Conservation (phyloP, 106 monocot genomes). For the Phalaenopsis equestris region DNA sequence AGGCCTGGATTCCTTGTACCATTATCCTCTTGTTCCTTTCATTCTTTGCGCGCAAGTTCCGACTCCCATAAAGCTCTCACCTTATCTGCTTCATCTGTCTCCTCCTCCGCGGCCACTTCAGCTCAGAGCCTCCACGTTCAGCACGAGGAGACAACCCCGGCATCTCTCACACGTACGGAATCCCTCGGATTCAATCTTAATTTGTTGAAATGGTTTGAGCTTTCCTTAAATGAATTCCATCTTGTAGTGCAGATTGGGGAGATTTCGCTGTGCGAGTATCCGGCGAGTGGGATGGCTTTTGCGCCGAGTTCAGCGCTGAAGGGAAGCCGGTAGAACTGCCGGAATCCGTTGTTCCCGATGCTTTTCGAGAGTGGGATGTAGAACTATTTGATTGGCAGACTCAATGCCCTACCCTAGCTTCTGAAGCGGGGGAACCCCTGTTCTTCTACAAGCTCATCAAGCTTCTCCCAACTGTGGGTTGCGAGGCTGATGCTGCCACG, state of each 20-base stretch:
- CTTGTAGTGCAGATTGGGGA: slow-evolving; percentile 35
- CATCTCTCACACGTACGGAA: neutral
- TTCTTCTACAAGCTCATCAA: slow-evolving; percentile 69
- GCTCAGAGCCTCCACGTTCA: slow-evolving; percentile 10
- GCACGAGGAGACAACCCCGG: neutral
- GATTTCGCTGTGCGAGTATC: slow-evolving; percentile 75
- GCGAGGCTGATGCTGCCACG: slow-evolving; percentile 94
- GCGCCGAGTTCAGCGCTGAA: slow-evolving; percentile 63
- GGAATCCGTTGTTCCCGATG: slow-evolving; percentile 77
- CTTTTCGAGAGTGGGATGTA: slow-evolving; percentile 84
- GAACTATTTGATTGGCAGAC: slow-evolving; percentile 94
- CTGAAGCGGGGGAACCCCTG: slow-evolving; percentile 16
- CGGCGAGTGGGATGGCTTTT: slow-evolving; percentile 93
- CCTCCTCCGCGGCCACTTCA: slow-evolving; percentile 6
- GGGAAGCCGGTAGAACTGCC: slow-evolving; percentile 81
- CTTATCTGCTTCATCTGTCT: slow-evolving; percentile 2
- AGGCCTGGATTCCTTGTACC: slow-evolving; percentile 3
- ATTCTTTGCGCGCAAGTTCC: neutral
- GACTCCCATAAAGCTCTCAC: slow-evolving; percentile 7
- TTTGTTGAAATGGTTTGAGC: neutral
- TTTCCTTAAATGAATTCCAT: neutral
- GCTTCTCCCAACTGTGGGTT: slow-evolving; percentile 86
- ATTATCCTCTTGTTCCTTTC: neutral
- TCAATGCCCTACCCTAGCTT: slow-evolving; percentile 87
- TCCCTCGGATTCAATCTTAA: neutral